Evolutionary conservation across 768 basidiomycete species (phyloP), one percentile per base, ranked within the genome.

Genomic region (Lyophyllum semitale): DNA sequence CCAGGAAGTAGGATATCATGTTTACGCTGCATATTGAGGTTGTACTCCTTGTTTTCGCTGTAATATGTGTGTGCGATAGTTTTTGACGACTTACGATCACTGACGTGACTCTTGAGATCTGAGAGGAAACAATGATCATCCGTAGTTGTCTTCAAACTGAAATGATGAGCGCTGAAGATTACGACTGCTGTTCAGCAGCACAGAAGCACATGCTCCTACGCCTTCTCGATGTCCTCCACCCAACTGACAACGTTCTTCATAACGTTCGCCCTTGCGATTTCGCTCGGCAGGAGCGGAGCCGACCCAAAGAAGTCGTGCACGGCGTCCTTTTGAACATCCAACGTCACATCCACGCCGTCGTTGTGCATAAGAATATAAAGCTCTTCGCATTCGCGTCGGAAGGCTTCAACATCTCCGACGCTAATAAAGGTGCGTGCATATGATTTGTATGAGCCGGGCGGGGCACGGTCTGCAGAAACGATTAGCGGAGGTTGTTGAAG

Each of bases 1-100:
- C 87, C 51, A 84, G 87, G 73, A 89, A 88, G 68, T 89, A 80
- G 63, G 13, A 37, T 29, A 23, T 51, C 23, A 29, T 25, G 4
- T 13, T 40, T 58, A 40, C 38, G 20, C 20, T 59, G 17, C 50
- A 32, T 41, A 18, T 51, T 50, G 52, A 22, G n/a, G 26, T 52
- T 48, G n/a, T 57, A 29, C 33, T 8, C 23, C 18, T 22, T 56
- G 29, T 51, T 46, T 48, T 33, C 48, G 22, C 42, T 53, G 52
- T 46, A 50, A 25, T 12, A 54, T 32, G 32, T 22, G 37, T 50
- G 37, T 50, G 40, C 48, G 20, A 51, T 51, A 23, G 43, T 44
- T 33, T 40, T 22, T 18, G 25, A 15, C 35, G 23, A 18, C n/a
- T 38, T n/a, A n/a, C n/a, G n/a, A 9, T 38, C n/a, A n/a, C 37